Percentiles rank a stretch among this genome's conserved stretches.
These are phyloP conservation scores for Podaxis sp. DNA, from an alignment of 768 basidiomycete species.

Conservation along the genomic window DNA sequence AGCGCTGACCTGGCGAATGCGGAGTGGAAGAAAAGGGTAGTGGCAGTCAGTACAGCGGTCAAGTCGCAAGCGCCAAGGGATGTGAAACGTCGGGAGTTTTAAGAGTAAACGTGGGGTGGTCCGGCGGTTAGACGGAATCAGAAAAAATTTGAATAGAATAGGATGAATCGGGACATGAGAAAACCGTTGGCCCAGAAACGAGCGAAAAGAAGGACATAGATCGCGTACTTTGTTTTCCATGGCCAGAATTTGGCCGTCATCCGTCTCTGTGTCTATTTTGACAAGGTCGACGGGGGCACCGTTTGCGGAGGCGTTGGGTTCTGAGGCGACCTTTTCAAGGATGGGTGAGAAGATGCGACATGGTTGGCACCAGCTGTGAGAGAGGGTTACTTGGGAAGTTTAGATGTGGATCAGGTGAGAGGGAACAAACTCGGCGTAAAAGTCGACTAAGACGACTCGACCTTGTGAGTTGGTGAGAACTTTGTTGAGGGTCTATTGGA, in stretches of 20 bases:
- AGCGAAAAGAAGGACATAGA: background rate
- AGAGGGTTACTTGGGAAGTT: background rate
- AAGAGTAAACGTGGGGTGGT: background rate
- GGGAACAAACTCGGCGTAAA: slow-evolving; percentile 70
- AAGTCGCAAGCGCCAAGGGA: background rate
- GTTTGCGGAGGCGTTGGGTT: slow-evolving; percentile 45
- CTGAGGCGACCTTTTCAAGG: slow-evolving; percentile 56
- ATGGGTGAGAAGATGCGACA: slow-evolving; percentile 74
- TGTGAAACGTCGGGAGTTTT: slow-evolving; percentile 1
- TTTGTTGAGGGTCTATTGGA: slow-evolving; percentile 38
- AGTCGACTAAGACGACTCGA: slow-evolving; percentile 70
- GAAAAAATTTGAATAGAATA: background rate
- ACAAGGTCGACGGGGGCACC: slow-evolving; percentile 68
- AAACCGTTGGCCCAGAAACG: background rate
- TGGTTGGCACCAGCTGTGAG: slow-evolving; percentile 72
- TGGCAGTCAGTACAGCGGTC: no score
- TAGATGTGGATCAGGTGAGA: background rate
- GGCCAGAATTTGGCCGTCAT: slow-evolving; percentile 52
- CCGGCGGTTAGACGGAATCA: background rate
- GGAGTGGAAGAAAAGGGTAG: background rate
- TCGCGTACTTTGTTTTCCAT: slow-evolving; percentile 45
- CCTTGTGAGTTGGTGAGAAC: slow-evolving; percentile 36
- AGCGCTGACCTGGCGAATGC: slow-evolving; percentile 52
- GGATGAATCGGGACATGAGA: slow-evolving; percentile 2
- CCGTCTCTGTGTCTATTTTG: slow-evolving; percentile 63